A percentile compares a stretch with the other conserved stretches of the same genome.
Evolutionary conservation across 1,284 basidiomycete species (phyloP).

Genomic region (Mrakiaceae sp.): DNA sequence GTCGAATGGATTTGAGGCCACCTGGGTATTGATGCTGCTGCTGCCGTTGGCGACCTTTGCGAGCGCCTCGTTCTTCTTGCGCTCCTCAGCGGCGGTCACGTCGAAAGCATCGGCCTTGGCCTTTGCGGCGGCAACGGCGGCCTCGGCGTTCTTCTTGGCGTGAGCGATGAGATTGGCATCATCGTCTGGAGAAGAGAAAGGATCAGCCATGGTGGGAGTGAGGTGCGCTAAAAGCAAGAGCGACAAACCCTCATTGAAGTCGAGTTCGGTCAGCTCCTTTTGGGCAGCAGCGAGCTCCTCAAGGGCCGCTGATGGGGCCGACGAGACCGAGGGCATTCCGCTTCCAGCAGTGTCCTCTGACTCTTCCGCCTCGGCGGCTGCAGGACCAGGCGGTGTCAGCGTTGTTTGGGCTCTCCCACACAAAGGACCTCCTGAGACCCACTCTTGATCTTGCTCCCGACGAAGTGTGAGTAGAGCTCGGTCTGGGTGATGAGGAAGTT

Average conservation of each 20-base stretch:
- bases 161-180: slow-evolving; percentile 80
- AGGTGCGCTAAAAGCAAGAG: background rate
- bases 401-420: background rate
- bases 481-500: slow-evolving; percentile 99
- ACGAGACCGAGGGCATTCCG: slow-evolving; percentile 18
- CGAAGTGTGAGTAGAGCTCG: slow-evolving; percentile 98
- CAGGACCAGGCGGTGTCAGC: slow-evolving; percentile 2
- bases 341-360: slow-evolving; percentile 42
- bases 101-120: slow-evolving; percentile 80
- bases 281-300: slow-evolving; percentile 44
- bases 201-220: background rate
- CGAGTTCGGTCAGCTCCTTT: slow-evolving; percentile 60
- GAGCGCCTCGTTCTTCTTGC: slow-evolving; percentile 55
- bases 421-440: slow-evolving; percentile 27
- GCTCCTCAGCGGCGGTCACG: slow-evolving; percentile 60
- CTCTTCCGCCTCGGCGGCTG: slow-evolving; percentile 82
- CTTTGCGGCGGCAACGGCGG: slow-evolving; percentile 70
- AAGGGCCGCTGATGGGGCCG: slow-evolving; percentile 16
- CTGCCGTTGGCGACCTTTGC: slow-evolving; percentile 17
- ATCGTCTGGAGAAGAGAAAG: slow-evolving; percentile 51
- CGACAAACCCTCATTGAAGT: slow-evolving; percentile 80
- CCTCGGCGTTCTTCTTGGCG: slow-evolving; percentile 80
- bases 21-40: slow-evolving; percentile 8
- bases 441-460: slow-evolving; percentile 97
- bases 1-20: slow-evolving; percentile 48